Evolutionary conservation across 1,284 basidiomycete genomes (phyloP).

Genomic region (Ceratobasidium papillatum): DNA sequence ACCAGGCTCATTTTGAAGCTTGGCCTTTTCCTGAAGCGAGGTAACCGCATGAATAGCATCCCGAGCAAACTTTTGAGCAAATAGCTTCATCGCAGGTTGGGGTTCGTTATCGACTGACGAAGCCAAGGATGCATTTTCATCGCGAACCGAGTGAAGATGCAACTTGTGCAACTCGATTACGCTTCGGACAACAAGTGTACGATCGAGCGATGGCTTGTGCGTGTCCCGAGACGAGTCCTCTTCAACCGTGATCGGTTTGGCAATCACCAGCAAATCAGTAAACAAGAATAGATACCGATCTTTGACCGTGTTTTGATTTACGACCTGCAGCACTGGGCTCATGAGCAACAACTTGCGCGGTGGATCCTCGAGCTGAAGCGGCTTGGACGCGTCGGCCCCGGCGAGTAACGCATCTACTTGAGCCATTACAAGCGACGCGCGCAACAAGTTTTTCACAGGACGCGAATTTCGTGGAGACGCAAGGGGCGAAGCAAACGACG

Average conservation of each 20-base stretch:
- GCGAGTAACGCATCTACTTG: slow-evolving; percentile 50
- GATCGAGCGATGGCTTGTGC: slow-evolving; percentile 75
- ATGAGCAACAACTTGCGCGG: slow-evolving; percentile 85
- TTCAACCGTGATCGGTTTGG: slow-evolving; percentile 73
- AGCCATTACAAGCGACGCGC: slow-evolving; percentile 15
- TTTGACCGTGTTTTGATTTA: slow-evolving; percentile 92
- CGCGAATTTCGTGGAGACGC: slow-evolving; percentile 20
- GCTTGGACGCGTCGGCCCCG: slow-evolving; percentile 50
- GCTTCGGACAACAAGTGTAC: slow-evolving; percentile 87
- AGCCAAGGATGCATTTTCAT: slow-evolving; percentile 52
- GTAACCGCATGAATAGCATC: slow-evolving; percentile 78
- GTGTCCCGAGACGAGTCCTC: slow-evolving; percentile 67
- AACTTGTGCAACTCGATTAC: slow-evolving; percentile 81
- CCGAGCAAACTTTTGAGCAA: slow-evolving; percentile 76
- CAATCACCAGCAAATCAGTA: slow-evolving; percentile 90
- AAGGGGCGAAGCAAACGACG: slow-evolving; percentile 17
- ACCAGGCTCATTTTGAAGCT: slow-evolving; percentile 65
- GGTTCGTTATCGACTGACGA: slow-evolving; percentile 51
- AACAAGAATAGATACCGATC: slow-evolving; percentile 97
- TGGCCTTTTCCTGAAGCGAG: slow-evolving; percentile 64
- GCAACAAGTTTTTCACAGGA: slow-evolving; percentile 3
- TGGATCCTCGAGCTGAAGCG: slow-evolving; percentile 79
- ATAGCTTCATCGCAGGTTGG: slow-evolving; percentile 70
- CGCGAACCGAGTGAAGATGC: slow-evolving; percentile 70
- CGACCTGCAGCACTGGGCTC: slow-evolving; percentile 91